phyloP scores from a whole-genome alignment of 495 filamentous ascomycete species.

The Pseudevernia furfuracea region DNA sequence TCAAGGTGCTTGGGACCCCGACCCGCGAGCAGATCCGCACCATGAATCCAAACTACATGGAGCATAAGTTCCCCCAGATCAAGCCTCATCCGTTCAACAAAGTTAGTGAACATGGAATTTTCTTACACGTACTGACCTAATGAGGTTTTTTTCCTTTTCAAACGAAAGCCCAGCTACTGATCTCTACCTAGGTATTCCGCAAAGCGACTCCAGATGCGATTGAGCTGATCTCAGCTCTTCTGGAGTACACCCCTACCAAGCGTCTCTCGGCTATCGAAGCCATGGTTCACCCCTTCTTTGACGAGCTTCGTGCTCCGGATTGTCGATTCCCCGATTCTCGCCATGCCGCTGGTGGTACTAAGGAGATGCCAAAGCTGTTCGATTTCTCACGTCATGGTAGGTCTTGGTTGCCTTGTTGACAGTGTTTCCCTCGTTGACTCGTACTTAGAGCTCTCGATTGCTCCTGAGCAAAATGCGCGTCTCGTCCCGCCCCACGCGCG shows the following conservation, averaged over 20 bases:
- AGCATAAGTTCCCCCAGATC: conserved; percentile 99
- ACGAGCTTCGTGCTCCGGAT: conserved; percentile 82
- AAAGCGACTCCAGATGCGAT: conserved; percentile 88
- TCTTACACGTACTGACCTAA: conserved; percentile 15
- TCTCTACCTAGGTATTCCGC: conserved; percentile 67
- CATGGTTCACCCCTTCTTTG: conserved; percentile 98
- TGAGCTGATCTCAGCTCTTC: conserved; percentile 83
- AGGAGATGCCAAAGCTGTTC: conserved; percentile 81
- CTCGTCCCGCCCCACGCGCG: conserved; percentile 81
- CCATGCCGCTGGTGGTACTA: conserved; percentile 64
- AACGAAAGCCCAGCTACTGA: conserved; percentile 6
- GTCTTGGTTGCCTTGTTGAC: conserved; percentile 26
- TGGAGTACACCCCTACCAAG: conserved; percentile 96
- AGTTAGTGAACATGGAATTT: conserved; percentile 37
- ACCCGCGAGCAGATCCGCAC: conserved; percentile 98
- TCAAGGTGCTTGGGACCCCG: conserved; percentile 96
- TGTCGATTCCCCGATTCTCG: conserved; percentile 91
- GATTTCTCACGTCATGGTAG: conserved; percentile 91
- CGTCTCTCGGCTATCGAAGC: conserved; percentile 89
- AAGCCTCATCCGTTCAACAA: conserved; percentile 99
- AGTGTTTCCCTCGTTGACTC: conserved; percentile 18
- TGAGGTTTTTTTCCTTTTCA: conserved; percentile 2
- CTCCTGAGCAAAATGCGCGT: conserved; percentile 73
- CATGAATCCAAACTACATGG: conserved; percentile 99
- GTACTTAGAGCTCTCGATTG: conserved; percentile 82